A percentile compares a stretch with the other conserved stretches of the same genome.
Evolutionary conservation across 179 eudicot species (phyloP).

Genomic region (Beta corolliflora): DNA sequence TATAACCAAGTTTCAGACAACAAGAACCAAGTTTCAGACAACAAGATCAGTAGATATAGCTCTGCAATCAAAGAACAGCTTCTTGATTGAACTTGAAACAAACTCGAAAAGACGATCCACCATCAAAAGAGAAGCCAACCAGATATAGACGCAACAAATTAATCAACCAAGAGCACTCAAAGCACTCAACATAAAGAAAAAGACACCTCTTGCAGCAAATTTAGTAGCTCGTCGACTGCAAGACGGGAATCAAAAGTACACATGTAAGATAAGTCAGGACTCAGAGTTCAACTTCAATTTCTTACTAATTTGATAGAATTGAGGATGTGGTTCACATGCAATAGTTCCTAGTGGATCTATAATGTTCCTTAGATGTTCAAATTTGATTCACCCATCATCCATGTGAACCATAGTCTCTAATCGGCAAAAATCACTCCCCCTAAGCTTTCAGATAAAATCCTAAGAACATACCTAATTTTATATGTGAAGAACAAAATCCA

Average conservation of each 20-base stretch:
- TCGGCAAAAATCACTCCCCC: background rate
- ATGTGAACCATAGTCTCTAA: conserved; percentile 17
- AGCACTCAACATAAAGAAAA: conserved; percentile 1
- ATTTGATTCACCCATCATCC: background rate
- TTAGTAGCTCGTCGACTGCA: background rate
- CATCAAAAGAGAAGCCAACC: background rate
- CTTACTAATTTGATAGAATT: conserved; percentile 3
- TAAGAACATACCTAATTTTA: background rate
- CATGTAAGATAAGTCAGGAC: too few species aligned
- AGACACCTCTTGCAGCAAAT: background rate
- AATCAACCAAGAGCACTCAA: background rate
- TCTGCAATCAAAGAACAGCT: conserved; percentile 15
- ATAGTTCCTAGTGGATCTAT: conserved; percentile 8
- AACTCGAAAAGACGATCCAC: background rate
- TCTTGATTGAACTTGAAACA: background rate
- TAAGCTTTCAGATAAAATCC: background rate
- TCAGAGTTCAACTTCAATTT: conserved; percentile 9
- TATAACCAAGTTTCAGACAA: conserved; percentile 2
- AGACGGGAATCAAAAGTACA: too few species aligned
- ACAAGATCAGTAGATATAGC: background rate
- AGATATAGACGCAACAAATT: background rate
- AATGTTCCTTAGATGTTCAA: background rate
- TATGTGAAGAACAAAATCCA: background rate
- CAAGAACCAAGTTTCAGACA: background rate
- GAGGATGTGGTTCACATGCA: conserved; percentile 15